Base-by-base conservation (phyloP, 257 asterid species). In the Cruciata laevipes region DNA sequence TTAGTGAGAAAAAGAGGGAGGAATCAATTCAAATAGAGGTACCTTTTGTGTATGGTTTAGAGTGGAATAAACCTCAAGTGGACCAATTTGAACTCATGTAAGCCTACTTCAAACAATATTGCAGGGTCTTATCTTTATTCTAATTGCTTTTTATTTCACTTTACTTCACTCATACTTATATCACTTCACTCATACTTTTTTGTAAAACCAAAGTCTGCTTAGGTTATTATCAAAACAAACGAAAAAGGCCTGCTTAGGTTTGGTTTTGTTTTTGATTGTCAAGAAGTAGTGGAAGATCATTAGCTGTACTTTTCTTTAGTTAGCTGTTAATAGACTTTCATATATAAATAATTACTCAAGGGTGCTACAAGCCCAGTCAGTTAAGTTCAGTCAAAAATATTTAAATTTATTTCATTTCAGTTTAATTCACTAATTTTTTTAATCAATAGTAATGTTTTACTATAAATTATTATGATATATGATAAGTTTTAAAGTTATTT, bases 11-110 rank as follows among this genome's bases (percentile, higher is more conserved):
- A 65, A 65, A 66, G 23, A 47, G 30, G 3, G 61, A 20, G 25
- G 44, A 51, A 49, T 49, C 70, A 49, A 30, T 27, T 49, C 35
- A 66, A 21, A 25, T 17, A 25, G 0, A 3, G 51, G 4, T 24
- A 53, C 60, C 13, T 53, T 56, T 56, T 56, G 32, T 12, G 23
- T 56, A 11, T 42, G 10, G 61, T 17, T 23, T 10, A 23, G 16
- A 20, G 30, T 23, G 61, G 30, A 20, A 24, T 23, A 56, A 56
- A 56, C 30, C 0, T 56, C 32, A 56, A 2, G 31, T 21, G 61
- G 61, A 10, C 61, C 61, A 56, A 56, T 56, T 56, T 56, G 61
- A 56, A 21, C 33, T 56, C 31, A 56, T 23, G 61, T 24, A 56
- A 47, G 21, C 55, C 55, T 47, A 47, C 55, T 47, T 16, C 55